phyloP scores from a whole-genome alignment of 768 basidiomycete genomes.

The Hericium coralloides region DNA sequence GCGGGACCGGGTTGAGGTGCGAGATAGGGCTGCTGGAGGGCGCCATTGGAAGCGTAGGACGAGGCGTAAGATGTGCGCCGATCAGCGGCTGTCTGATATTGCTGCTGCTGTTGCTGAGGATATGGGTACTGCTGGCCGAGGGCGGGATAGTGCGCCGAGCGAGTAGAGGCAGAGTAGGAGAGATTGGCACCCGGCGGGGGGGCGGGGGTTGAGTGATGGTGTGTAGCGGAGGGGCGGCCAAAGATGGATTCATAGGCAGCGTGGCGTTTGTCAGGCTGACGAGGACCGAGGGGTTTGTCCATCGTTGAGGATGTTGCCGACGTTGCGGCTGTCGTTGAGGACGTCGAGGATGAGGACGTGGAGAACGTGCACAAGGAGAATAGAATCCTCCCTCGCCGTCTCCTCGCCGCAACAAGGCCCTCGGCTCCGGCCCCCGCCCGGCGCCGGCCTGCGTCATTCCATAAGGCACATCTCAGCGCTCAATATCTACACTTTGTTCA shows the following conservation, averaged over 20 bases:
- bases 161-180: constrained; percentile 10
- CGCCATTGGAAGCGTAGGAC: constrained; percentile 21
- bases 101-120: constrained; percentile 31
- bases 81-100: constrained; percentile 26
- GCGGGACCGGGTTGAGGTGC: constrained; percentile 15
- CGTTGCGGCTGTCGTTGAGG: not conserved
- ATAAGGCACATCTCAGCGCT: no score
- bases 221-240: constrained; percentile 57
- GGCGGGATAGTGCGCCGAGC: constrained; percentile 11
- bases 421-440: no score
- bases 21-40: constrained; percentile 13
- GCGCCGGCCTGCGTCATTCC: no score
- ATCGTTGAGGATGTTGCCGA: constrained; percentile 18
- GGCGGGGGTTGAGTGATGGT: constrained; percentile 32
- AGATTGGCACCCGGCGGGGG: constrained; percentile 15
- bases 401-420: not conserved
- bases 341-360: not conserved
- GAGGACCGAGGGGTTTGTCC: constrained; percentile 54
- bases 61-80: constrained; percentile 39
- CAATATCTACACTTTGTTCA: no score
- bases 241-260: constrained; percentile 86
- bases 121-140: constrained; percentile 23
- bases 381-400: no score
- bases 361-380: not conserved
- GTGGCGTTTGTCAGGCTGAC: constrained; percentile 59